phyloP scores from a whole-genome alignment of 768 basidiomycete genomes.

The Fomitopsis serialis region DNA sequence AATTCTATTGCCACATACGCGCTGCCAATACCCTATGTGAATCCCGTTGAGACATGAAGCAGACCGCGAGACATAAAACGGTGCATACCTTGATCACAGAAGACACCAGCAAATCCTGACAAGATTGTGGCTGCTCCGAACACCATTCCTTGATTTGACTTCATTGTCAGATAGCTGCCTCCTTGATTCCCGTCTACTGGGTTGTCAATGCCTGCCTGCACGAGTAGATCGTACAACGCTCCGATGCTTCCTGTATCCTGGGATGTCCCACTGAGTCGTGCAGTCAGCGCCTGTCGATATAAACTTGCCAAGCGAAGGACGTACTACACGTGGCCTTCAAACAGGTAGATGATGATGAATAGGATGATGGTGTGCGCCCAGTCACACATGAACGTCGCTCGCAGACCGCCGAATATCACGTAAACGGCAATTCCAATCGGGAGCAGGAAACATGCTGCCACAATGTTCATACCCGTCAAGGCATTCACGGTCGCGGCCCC shows the following conservation, averaged over 20 bases:
- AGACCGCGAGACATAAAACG: background rate
- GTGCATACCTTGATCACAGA: constrained; percentile 44
- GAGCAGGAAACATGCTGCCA: constrained; percentile 24
- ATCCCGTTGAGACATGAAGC: constrained; percentile 2
- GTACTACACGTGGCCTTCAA: constrained; percentile 21
- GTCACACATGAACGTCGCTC: constrained; percentile 26
- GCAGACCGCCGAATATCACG: constrained; percentile 24
- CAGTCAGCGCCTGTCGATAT: constrained; percentile 26
- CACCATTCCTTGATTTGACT: constrained; percentile 31
- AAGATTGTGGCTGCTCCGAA: constrained; percentile 23
- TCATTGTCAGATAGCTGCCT: constrained; percentile 54
- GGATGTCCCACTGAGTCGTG: constrained; percentile 15
- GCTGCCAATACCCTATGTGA: constrained; percentile 45
- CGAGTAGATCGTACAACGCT: constrained; percentile 41
- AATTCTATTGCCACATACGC: constrained; percentile 22
- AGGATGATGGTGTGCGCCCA: constrained; percentile 23
- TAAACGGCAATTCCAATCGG: constrained; percentile 26
- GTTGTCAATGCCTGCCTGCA: constrained; percentile 35
- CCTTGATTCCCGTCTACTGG: constrained; percentile 45
- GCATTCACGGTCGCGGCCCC: constrained; percentile 26
- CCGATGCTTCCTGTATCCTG: constrained; percentile 32
- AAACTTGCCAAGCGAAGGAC: constrained; percentile 25
- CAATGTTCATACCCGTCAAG: constrained; percentile 24
- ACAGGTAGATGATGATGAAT: constrained; percentile 24
- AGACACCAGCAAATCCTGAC: constrained; percentile 40